Evolutionary conservation across 805 yeast genomes (phyloP).

Genomic region (Saturnispora galanensis): DNA sequence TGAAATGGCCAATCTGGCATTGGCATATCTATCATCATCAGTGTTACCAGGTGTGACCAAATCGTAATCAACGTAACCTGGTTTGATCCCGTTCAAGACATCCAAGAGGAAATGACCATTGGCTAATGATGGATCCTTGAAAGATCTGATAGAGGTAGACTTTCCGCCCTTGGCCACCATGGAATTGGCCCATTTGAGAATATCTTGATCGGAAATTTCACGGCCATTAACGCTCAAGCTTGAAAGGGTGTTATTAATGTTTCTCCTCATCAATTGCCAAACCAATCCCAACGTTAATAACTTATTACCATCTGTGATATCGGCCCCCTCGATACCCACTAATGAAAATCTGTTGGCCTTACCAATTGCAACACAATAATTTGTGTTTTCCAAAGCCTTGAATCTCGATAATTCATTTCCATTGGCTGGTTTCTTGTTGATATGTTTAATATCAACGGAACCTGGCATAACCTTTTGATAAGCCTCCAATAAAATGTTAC

Average conservation of each 20-base stretch:
- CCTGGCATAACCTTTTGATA: constrained; percentile 95
- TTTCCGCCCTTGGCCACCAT: constrained; percentile 83
- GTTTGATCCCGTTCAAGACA: constrained; percentile 85
- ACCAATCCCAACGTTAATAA: constrained; percentile 84
- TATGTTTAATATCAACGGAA: constrained; percentile 64
- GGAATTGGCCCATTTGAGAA: constrained; percentile 87
- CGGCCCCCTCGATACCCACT: constrained; percentile 97
- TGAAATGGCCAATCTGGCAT: constrained; percentile 94
- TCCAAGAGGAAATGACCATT: constrained; percentile 79
- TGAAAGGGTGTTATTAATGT: constrained; percentile 76
- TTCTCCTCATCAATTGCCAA: constrained; percentile 98
- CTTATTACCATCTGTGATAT: constrained; percentile 88
- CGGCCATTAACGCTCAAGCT: constrained; percentile 62
- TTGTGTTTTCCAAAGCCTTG: constrained; percentile 95
- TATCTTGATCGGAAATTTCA: constrained; percentile 75
- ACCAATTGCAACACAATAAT: constrained; percentile 95
- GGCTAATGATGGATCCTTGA: constrained; percentile 71
- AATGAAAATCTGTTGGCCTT: constrained; percentile 85
- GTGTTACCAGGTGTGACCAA: constrained; percentile 71
- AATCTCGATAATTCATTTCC: constrained; percentile 78
- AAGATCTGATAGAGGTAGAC: constrained; percentile 61
- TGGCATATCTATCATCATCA: constrained; percentile 83
- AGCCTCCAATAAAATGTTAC: constrained; percentile 80
- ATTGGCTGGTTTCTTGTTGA: constrained; percentile 72
- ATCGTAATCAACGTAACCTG: constrained; percentile 95